Base-by-base conservation (phyloP, 495 filamentous ascomycete genomes). In the Aspergillus wentii region DNA sequence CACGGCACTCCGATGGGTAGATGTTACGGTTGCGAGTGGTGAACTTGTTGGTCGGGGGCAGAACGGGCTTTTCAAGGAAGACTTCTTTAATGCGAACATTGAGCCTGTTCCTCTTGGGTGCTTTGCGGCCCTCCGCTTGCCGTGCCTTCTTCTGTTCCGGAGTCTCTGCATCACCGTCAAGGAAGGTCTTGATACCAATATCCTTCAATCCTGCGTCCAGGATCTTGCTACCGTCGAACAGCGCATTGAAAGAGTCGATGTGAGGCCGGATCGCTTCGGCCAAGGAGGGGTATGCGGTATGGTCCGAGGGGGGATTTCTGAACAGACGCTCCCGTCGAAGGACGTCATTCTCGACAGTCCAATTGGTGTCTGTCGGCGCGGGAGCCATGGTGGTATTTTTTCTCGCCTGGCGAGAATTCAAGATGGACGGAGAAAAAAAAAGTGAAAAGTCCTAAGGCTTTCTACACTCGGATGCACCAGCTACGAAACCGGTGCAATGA, bases 221-320 rank as follows among this genome's bases (percentile, higher is more conserved):
- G 17, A 94, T 72, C 46, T 75, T 73, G 46, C 66, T 74, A 50
- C 65, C 68, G 10, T 80, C 80, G 52, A 95, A 88, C 26, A 95
- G 68, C n/a, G 85, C 83, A 70, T 98, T 94, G 79, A 96, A 97
- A 7, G 92, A 91, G 45, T 95, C 80, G 55, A 95, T 80, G 59
- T 98, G 92, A 21, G 92, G 92, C 41, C 82, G 72, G 43, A 95
- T 79, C 2, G 91, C 86, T 27, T 75, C 78, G 32, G 86, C 82
- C 30, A 98, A 74, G 9, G 85, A 76, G 3, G 92, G 92, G 57
- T 92, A 97, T 35, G 92, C 87, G 10, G 88, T 84, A 32, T 76
- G 79, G 51, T 96, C 88, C 51, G 75, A 82, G 1, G 92, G 90
- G 2, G 92, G 91, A 44, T 90, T 79, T 49, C 77, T 74, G 56